Base-by-base conservation (phyloP, 2,329 filamentous ascomycete genomes). In the Allantophomopsis cytisporea region DNA sequence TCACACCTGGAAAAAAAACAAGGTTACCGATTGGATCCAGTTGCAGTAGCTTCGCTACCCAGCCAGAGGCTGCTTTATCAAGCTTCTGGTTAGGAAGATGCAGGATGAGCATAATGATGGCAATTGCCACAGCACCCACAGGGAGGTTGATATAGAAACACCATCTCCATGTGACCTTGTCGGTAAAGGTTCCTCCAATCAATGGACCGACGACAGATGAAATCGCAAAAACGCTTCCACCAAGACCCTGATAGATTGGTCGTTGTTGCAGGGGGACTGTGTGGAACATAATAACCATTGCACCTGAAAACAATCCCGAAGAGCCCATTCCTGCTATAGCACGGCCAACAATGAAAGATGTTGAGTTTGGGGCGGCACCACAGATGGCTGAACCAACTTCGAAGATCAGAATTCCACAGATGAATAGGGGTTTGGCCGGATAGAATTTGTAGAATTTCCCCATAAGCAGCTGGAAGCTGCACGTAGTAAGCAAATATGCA, bases 111-210 rank as follows among this genome's bases (percentile, higher is more conserved):
- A 50, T 40, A 7, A 48, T 5, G 10, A 52, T 41, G 11, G 39
- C 17, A 2, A 49, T 35, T 5, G 45, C 40, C 2, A 51, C 34
- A 1, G 31, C 48, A 2, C 50, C 50, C 18, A 42, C 62, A 6
- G 58, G 63, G 13, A 66, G 51, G 37, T 65, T 66, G 44, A 54
- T 54, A 36, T 52, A 56, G 43, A 56, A 55, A 39, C 55, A 58
- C 55, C 55, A 58, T 39, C 55, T 40, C 55, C 55, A 58, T 41
- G 45, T 54, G 39, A 47, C 46, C 35, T 0, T 18, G 23, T 20
- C n/a, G n/a, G 57, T 63, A 39, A 61, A 63, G 10, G 53, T 58
- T 15, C 61, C 62, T 28, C 62, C 62, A 10, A 63, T 35, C 11
- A 51, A 28, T 3, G 60, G 60, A 2, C 57, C 60, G 35, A 54